Evolutionary conservation across 2,329 filamentous ascomycete species (phyloP), one percentile per base, ranked within the genome.

Genomic region (Cladobotryum protrusum): DNA sequence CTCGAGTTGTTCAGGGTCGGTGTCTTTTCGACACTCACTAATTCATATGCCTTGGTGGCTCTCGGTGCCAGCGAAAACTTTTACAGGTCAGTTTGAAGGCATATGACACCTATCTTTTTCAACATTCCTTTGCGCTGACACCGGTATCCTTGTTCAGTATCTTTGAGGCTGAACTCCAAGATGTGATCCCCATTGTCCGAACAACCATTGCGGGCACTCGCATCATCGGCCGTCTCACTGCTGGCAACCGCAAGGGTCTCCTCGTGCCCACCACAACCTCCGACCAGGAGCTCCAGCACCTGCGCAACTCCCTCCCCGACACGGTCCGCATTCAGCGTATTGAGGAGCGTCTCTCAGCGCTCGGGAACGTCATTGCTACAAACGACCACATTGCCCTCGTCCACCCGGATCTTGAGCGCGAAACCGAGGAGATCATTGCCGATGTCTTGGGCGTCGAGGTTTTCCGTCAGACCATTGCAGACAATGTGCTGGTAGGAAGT

Each of bases 31-130:
- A 96, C 89, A 55, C 86, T 99, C 67, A 99, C 93, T 61, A 99
- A 99, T 74, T 92, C 89, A 53, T 99, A 96, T 72, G 90, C 91
- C 61, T 80, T 99, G 63, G 89, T 96, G 61, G 91, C 92, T 57
- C 83, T 96, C 59, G 93, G 93, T 66, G 91, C 89, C 62, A 96
- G 89, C 65, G 91, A 96, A 78, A 97, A 97, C 81, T 99, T 99
- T 73, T 97, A 97, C 83, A 91, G 82, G 83, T 86, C 71, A 59
- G 47, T 54, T 29, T 29, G 7, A 8, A 29, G 7, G 11, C 11
- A 29, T 29, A 5, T 29, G 7, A 29, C 24, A 29, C 20, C 2
- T 15, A 36, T 11, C 24, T 15, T 32, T 43, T 41, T 35, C 34
- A 2, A 34, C 45, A 47, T 32, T 13, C 4, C 12, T 14, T 17